Conservation (phyloP, 176 grass and related monocot species). For the Bromus sterilis region DNA sequence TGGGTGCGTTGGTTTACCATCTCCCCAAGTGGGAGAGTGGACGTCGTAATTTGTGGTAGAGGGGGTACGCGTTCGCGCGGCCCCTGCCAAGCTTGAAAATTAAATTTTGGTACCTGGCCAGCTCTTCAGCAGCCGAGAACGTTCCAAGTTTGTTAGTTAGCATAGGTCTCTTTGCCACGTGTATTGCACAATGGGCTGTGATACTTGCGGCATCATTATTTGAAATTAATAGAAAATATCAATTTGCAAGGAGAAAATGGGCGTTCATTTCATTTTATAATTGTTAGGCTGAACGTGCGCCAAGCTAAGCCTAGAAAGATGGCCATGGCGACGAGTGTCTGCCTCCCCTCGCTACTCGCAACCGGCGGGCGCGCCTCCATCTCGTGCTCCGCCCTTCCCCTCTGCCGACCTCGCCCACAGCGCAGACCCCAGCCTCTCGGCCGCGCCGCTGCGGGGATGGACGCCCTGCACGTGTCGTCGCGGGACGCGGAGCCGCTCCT, state of each 20-base stretch:
- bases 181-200: no score
- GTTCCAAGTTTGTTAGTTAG: no score
- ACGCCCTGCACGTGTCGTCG: constrained; percentile 17
- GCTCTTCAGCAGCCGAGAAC: no score
- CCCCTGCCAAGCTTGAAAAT: constrained; percentile 17
- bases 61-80: constrained; percentile 51
- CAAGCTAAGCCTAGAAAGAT: background rate
- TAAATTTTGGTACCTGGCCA: background rate
- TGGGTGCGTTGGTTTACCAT: constrained; percentile 34
- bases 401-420: background rate
- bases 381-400: background rate
- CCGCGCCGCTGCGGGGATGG: constrained; percentile 12
- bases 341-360: background rate
- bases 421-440: background rate
- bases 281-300: background rate
- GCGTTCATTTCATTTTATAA: background rate
- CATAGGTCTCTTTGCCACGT: no score
- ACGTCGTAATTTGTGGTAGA: constrained; percentile 49
- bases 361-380: background rate
- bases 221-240: background rate
- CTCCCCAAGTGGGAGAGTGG: constrained; percentile 48
- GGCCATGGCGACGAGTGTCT: constrained; percentile 14
- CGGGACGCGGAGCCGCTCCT: constrained; percentile 28
- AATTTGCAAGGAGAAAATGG: background rate
- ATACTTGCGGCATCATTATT: no score